Percentiles rank a stretch among this genome's conserved stretches.
Evolutionary conservation across 164 flowering plant genomes (phyloP).

Genomic region (Piper longum): DNA sequence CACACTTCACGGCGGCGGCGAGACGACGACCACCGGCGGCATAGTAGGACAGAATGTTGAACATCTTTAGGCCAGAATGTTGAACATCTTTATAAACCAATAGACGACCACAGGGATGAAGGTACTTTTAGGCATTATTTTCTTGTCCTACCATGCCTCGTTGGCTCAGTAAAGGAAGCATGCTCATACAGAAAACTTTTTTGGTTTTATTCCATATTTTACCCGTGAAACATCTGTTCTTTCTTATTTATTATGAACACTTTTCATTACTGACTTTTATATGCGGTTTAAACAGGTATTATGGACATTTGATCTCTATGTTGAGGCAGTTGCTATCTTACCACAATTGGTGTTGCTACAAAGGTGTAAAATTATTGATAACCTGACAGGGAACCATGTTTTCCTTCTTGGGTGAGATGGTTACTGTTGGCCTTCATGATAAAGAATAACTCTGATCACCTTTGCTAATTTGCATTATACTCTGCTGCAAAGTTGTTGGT

Average conservation of each 20-base stretch:
- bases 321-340: conserved; percentile 53
- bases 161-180: conserved; percentile 42
- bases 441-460: background rate
- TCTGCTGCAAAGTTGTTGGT: background rate
- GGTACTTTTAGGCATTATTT: conserved; percentile 41
- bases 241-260: too few species aligned
- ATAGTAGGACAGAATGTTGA: conserved; percentile 12
- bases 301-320: conserved; percentile 46
- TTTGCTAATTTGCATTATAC: background rate
- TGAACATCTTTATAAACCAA: conserved; percentile 39
- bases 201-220: too few species aligned
- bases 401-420: conserved; percentile 49
- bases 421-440: background rate
- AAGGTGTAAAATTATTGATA: conserved; percentile 44
- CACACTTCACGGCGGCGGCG: background rate
- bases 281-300: background rate
- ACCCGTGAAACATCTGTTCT: too few species aligned
- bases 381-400: conserved; percentile 44
- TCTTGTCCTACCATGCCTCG: conserved; percentile 29
- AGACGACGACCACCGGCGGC: background rate
- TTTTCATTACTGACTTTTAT: too few species aligned
- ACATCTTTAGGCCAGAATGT: conserved; percentile 25
- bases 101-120: conserved; percentile 39
- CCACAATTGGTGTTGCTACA: conserved; percentile 54
- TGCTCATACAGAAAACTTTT: background rate